A percentile compares a stretch with the other conserved stretches of the same genome.
Evolutionary conservation across 169 alveolate genomes (phyloP).

Genomic region (Plasmodium sp.): DNA sequence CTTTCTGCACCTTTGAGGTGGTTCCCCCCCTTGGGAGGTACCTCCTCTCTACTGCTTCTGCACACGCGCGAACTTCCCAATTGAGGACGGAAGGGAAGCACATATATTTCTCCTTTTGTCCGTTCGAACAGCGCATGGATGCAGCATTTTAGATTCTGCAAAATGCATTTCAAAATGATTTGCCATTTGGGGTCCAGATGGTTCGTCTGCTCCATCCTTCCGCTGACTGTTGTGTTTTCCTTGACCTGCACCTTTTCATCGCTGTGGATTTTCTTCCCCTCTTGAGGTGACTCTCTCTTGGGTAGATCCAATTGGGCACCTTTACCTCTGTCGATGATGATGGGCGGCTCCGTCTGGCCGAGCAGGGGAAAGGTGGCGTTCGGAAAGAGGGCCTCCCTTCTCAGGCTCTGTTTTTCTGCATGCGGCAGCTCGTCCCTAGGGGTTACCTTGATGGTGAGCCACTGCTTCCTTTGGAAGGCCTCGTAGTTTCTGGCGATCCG

Average conservation of each 20-base stretch:
- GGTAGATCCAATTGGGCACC: not conserved
- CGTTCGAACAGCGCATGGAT: conserved; percentile 38
- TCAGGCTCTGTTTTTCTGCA: not conserved
- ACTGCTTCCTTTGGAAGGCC: not conserved
- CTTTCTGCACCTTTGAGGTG: not conserved
- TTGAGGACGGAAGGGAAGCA: conserved; percentile 6
- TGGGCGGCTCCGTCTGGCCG: not conserved
- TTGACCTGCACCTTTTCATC: not conserved
- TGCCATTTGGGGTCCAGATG: not conserved
- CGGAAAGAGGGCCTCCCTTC: not conserved
- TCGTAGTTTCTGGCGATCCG: conserved; percentile 3
- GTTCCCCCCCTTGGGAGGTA: not conserved
- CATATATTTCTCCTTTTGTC: conserved; percentile 58
- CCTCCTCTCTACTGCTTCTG: not conserved
- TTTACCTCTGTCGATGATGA: not conserved
- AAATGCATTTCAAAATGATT: conserved; percentile 6
- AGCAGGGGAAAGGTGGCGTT: not conserved
- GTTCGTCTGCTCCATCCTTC: not conserved
- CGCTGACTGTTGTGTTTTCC: not conserved
- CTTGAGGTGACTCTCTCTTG: not conserved
- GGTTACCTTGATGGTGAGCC: conserved; percentile 8
- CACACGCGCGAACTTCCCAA: not conserved
- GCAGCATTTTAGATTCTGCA: conserved; percentile 40
- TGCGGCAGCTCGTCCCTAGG: not conserved
- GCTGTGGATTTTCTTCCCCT: not conserved